These are phyloP conservation scores for Lactarius pseudohatsudake DNA, from an alignment of 768 basidiomycete species.

Conservation along the genomic window DNA sequence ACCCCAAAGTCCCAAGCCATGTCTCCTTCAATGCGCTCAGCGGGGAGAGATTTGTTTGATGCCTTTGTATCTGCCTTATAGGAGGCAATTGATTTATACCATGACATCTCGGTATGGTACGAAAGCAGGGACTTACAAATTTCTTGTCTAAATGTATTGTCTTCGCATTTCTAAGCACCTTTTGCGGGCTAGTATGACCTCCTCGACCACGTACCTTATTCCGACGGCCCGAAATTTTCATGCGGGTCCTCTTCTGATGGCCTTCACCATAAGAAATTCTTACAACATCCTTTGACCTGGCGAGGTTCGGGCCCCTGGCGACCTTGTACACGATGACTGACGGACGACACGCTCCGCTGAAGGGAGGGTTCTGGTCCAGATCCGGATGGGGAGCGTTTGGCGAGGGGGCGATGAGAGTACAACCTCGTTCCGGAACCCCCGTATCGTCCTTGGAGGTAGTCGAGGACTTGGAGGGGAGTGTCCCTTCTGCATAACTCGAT, in stretches of 20 bases:
- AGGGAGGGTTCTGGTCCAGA: background rate
- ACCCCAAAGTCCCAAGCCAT: conserved; percentile 25
- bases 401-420: background rate
- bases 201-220: conserved; percentile 3
- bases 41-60: background rate
- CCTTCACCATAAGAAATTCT: conserved; percentile 24
- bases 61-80: background rate
- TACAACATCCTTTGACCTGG: conserved; percentile 18
- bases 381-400: background rate
- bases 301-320: conserved; percentile 14
- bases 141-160: conserved; percentile 2
- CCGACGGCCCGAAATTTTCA: background rate
- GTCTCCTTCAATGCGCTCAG: conserved; percentile 25
- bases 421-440: background rate
- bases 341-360: conserved; percentile 7
- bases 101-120: background rate
- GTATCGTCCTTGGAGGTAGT: background rate
- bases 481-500: background rate
- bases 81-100: background rate
- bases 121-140: background rate
- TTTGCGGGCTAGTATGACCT: background rate
- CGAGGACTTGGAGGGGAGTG: background rate
- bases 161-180: background rate
- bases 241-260: conserved; percentile 4
- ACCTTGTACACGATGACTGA: conserved; percentile 24